Evolutionary conservation across 2,329 filamentous ascomycete genomes (phyloP).

Genomic region (Arthrobotrys sinensis): DNA sequence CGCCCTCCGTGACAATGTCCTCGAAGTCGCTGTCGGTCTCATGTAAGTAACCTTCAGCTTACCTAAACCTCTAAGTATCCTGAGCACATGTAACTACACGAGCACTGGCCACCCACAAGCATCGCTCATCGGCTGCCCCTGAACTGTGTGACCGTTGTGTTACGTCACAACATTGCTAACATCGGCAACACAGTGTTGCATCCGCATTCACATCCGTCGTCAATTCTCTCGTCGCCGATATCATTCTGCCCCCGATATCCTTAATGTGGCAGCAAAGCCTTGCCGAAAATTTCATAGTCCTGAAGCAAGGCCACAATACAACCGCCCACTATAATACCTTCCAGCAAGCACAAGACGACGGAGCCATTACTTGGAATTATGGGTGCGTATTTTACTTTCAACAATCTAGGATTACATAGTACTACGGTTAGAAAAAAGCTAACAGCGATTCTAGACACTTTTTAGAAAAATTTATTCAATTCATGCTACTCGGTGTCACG

Average conservation of each 20-base stretch:
- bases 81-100: background rate
- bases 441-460: conserved; percentile 70
- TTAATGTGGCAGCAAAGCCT: conserved; percentile 79
- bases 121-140: conserved; percentile 5
- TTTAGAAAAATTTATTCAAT: conserved; percentile 77
- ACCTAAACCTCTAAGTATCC: background rate
- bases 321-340: conserved; percentile 78
- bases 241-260: conserved; percentile 79
- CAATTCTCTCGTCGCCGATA: conserved; percentile 79
- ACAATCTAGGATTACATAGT: background rate
- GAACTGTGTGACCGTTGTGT: conserved; percentile 27
- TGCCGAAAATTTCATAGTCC: conserved; percentile 80
- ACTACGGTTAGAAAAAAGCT: background rate
- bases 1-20: conserved; percentile 80
- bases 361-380: conserved; percentile 80
- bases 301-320: conserved; percentile 73
- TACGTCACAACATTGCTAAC: conserved; percentile 34
- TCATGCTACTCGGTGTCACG: conserved; percentile 76
- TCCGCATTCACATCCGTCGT: conserved; percentile 80
- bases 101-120: background rate
- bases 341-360: conserved; percentile 78
- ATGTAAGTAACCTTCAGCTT: conserved; percentile 72
- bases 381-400: conserved; percentile 70
- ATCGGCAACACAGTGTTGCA: conserved; percentile 72
- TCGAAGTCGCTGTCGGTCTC: conserved; percentile 81